Base-by-base conservation (phyloP, 768 basidiomycete genomes). In the Punctularia strigosozonata region DNA sequence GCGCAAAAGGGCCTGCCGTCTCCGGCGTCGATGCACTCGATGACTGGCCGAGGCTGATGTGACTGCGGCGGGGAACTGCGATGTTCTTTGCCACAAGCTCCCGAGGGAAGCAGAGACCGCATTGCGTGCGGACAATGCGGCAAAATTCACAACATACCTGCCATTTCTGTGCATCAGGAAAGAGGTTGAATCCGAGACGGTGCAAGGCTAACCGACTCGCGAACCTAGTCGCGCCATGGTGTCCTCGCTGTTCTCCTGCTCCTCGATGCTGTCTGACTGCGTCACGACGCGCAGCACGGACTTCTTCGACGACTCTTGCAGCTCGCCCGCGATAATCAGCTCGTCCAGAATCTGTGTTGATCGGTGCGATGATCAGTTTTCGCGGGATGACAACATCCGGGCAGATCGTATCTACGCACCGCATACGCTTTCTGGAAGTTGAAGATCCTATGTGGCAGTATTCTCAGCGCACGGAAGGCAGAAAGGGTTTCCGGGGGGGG, bases 391-490 rank as follows among this genome's bases (percentile, higher is more conserved):
- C 5, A 25, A 26, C 3, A 3, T 18, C n/a, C 10, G 36, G 10
- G 19, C n/a, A n/a, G 10, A 42, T 36, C 31, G 21, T 32, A 15
- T 8, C 8, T 10, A 14, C 26, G 53, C 65, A 86, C 91, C 4
- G 86, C 77, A 55, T 90, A 95, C 2, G 92, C 94, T 57, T 90
- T 87, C 55, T 97, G 86, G 56, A 97, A 97, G 64, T 95, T 95
- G 73, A 95, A 98, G 48, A 97, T 94, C 38, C 88, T 91, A 48
- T 15, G 28, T 26, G 24, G 22, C 31, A 42, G 34, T 32, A 24
- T 42, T 45, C 22, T 40, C 15, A 15, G 30, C 26, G 10, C 15
- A 4, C 18, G 13, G 20, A 36, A 15, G 19, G 34, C 8, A 8
- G 7, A 15, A 37, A 31, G 5, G 13, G 28, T 32, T n/a, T 37